phyloP scores from a whole-genome alignment of 352 stramenopile genomes.

The Phytopythium delawarense region DNA sequence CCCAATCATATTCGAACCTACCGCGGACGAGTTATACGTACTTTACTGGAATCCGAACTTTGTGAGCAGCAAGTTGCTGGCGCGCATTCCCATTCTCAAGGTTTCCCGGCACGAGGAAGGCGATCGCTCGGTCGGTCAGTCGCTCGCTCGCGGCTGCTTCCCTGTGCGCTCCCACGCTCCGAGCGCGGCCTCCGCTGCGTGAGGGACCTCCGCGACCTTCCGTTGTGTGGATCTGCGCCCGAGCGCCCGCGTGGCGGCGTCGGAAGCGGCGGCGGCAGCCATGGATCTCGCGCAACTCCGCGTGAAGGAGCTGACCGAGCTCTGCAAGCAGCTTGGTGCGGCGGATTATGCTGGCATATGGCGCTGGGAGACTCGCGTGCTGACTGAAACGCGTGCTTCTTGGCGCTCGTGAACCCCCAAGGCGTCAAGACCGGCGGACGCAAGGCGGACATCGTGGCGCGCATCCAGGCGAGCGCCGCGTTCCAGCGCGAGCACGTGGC shows the following conservation, averaged over 20 bases:
- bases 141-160: neutral
- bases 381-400: neutral
- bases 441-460: conserved; percentile 75
- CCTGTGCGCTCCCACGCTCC: neutral
- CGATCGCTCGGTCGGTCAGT: too few species aligned
- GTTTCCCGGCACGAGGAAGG: too few species aligned
- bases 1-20: too few species aligned
- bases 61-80: too few species aligned
- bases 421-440: conserved; percentile 64
- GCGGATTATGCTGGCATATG: neutral
- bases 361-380: neutral
- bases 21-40: too few species aligned
- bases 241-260: neutral
- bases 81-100: too few species aligned
- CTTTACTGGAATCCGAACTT: too few species aligned
- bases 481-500: conserved; percentile 33
- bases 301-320: conserved; percentile 79
- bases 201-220: neutral
- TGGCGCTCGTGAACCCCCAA: conserved; percentile 11
- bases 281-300: conserved; percentile 73
- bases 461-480: conserved; percentile 51
- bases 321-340: conserved; percentile 71
- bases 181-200: neutral
- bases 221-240: neutral
- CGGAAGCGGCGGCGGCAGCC: neutral